Evolutionary conservation across 2,329 filamentous ascomycete species (phyloP), one percentile per base, ranked within the genome.

Genomic region (Arthrobotrys iridis): DNA sequence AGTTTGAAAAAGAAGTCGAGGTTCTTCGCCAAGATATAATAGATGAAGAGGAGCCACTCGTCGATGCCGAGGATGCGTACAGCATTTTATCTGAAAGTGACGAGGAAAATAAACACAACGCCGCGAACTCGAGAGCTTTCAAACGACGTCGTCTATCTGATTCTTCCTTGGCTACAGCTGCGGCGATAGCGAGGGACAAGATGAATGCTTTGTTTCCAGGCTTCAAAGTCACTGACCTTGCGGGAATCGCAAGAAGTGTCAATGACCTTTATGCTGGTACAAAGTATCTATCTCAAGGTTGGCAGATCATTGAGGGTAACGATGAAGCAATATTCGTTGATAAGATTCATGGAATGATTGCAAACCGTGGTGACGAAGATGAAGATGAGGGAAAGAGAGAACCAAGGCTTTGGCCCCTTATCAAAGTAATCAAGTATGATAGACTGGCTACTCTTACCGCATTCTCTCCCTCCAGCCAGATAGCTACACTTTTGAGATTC

Each of bases 1-100:
- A 73, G n/a, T 73, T 73, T 7, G 68, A 73, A 30, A 37, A 60
- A 30, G 68, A 73, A 55, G 68, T 45, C 11, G 60, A 65, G 1
- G 50, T 65, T 11, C 68, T 73, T 22, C 50, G 52, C 10, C 15
- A 60, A 13, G 68, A 73, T 46, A 59, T 73, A 4, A 28, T 15
- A 3, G 59, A 58, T 0, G 52, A 64, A 7, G 67, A 64, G 4
- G 59, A 46, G 3, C 11, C 22, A 0, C 15, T 15, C 1, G 22
- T 15, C 6, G 41, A 66, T 11, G 2, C 37, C 0, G 40, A 50
- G 2, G 33, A 66, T 43, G 41, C 30, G 1, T 52, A 45, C 13
- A 22, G 15, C 4, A 57, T 59, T 20, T n/a, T 65, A 11, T 66
- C 60, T 18, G 7, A 15, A 4, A 40, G 28, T 10, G 66, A 71